Percentiles rank a stretch among this genome's conserved stretches.
Evolutionary conservation across 441 rosid genomes (phyloP).

Genomic region (Adansonia rubrostipa): DNA sequence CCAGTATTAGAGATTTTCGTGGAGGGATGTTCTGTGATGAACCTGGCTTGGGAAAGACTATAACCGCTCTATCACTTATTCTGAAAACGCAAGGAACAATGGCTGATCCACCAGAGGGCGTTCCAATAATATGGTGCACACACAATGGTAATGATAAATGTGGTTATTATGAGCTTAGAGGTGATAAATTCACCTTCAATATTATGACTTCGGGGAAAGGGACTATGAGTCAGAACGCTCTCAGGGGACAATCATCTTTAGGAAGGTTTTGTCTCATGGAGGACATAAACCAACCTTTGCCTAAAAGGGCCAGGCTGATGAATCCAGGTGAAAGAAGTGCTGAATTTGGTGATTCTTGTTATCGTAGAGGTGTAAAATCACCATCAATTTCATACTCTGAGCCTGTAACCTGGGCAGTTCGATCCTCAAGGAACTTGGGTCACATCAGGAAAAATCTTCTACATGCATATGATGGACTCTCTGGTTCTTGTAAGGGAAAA

Average conservation of each 20-base stretch:
- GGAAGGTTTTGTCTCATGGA: conserved; percentile 38
- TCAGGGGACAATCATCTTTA: conserved; percentile 47
- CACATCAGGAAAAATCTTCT: conserved; percentile 65
- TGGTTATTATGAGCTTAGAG: conserved; percentile 77
- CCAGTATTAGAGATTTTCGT: conserved; percentile 71
- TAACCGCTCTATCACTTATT: conserved; percentile 87
- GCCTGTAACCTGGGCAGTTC: conserved; percentile 40
- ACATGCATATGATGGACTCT: conserved; percentile 48
- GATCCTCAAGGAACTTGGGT: conserved; percentile 57
- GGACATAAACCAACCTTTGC: conserved; percentile 42
- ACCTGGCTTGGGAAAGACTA: conserved; percentile 96
- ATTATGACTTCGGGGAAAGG: conserved; percentile 47
- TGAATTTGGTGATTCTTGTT: conserved; percentile 38
- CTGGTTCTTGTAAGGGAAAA: conserved; percentile 39
- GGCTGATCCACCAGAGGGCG: conserved; percentile 80
- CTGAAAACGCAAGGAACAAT: conserved; percentile 83
- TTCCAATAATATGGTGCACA: conserved; percentile 70
- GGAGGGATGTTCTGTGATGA: conserved; percentile 99
- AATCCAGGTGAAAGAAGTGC: conserved; percentile 46
- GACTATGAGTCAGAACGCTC: conserved; percentile 43
- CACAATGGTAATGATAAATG: conserved; percentile 67
- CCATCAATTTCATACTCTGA: conserved; percentile 34
- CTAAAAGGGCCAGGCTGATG: conserved; percentile 58
- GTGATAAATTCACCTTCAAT: conserved; percentile 44
- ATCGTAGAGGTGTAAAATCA: conserved; percentile 33